Conservation (phyloP, 768 basidiomycete genomes). For the Kwoniella sp. region DNA sequence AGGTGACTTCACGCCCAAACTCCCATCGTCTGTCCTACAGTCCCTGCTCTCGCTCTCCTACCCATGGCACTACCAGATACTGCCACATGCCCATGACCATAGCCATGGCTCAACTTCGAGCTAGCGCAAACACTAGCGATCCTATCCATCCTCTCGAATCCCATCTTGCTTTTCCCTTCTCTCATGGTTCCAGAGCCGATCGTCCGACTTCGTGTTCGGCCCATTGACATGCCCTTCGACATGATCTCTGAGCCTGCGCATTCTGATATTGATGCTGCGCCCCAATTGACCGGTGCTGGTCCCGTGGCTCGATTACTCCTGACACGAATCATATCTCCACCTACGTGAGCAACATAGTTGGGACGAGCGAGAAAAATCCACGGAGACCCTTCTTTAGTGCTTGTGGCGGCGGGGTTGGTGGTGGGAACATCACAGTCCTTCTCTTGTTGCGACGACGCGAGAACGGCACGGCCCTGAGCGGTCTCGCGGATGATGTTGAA, state of each 20-base stretch:
- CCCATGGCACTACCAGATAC: too few relatives aligned
- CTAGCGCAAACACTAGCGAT: not conserved
- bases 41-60: not conserved
- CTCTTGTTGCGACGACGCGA: too few relatives aligned
- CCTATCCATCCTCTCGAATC: not conserved
- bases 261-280: not conserved
- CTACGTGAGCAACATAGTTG: not conserved
- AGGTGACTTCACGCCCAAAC: not conserved
- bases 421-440: too few relatives aligned
- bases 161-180: not conserved
- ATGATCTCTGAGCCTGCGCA: not conserved
- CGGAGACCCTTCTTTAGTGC: too few relatives aligned
- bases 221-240: slow-evolving; percentile 1
- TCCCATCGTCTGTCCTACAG: not conserved
- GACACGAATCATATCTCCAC: not conserved
- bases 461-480: not conserved
- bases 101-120: not conserved
- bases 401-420: too few relatives aligned
- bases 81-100: too few relatives aligned
- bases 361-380: not conserved
- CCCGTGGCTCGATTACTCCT: not conserved
- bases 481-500: not conserved
- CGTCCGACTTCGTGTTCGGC: not conserved
- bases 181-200: not conserved
- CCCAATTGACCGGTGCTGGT: too few relatives aligned